Conservation (phyloP, 2,329 filamentous ascomycete genomes). For the Pezicula neosporulosa region DNA sequence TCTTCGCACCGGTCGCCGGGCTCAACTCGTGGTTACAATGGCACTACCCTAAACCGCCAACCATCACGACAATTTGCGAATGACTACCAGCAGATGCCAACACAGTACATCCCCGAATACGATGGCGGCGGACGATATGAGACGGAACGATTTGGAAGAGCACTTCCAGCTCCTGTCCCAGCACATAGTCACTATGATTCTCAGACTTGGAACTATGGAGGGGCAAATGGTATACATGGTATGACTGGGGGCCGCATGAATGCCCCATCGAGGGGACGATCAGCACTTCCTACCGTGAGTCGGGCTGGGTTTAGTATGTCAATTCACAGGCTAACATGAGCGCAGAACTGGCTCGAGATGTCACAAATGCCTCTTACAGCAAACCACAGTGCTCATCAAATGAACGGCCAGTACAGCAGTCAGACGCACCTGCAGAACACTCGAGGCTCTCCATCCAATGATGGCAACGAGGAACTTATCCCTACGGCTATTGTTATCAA, state of each 20-base stretch:
- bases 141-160: constrained; percentile 22
- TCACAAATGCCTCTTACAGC: constrained; percentile 43
- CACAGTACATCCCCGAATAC: constrained; percentile 63
- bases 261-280: constrained; percentile 47
- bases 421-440: constrained; percentile 15
- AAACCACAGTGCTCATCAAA: constrained; percentile 35
- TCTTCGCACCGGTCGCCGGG: constrained; percentile 68
- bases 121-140: constrained; percentile 65
- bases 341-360: constrained; percentile 61
- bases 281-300: constrained; percentile 73
- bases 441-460: constrained; percentile 13
- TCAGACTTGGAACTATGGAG: constrained; percentile 77
- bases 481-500: constrained; percentile 99
- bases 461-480: constrained; percentile 73
- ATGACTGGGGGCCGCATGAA: constrained; percentile 61
- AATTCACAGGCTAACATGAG: constrained; percentile 15
- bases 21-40: constrained; percentile 62
- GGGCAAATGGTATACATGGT: constrained; percentile 51
- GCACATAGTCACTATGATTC: constrained; percentile 68
- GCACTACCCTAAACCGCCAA: constrained; percentile 63
- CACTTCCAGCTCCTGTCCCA: constrained; percentile 24
- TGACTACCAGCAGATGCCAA: constrained; percentile 31
- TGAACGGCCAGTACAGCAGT: constrained; percentile 33
- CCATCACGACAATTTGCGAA: constrained; percentile 76
- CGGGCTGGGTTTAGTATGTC: constrained; percentile 5